Base-by-base conservation (phyloP, 129 eudicot genomes). In the Pseudognaphalium luteoalbum region DNA sequence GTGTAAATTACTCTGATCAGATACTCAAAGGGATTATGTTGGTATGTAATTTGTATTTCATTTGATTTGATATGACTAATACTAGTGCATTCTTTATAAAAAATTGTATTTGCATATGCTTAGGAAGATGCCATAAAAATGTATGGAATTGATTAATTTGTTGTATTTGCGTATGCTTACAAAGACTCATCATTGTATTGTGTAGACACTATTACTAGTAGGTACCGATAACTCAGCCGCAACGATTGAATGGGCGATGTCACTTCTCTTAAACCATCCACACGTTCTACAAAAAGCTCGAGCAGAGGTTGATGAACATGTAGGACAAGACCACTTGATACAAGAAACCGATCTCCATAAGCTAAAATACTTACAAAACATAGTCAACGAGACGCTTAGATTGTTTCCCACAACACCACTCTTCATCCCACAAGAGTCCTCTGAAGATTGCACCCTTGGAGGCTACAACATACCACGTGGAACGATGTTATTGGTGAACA, bases 231-330 rank as follows among this genome's bases (percentile, higher is more conserved):
- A 81, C 19, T 78, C 91, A 29, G 50, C 82, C 0, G 67, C 47
- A 17, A 87, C 85, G 1, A 79, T 80, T 37, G 87, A 84, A 57
- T 82, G 91, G 87, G 85, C 79, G 8, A 76, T 87, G 85, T 82
- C 91, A 0, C 81, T 81, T 37, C 70, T 87, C 67, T 75, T 87
- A 25, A 84, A 87, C 74, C 81, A 87, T 58, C 91, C 91, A 0
- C 68, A 42, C 6, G 66, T 71, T 29, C 42, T 87, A 8, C 67
- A 76, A 20, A 87, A 80, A 71, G 88, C 83, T 22, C 74, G 68
- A 51, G 57, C 70, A 0, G 92, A 88, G 62, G 52, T 88, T 6
- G 88, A 83, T 76, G 70, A 44, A 21, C 37, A 80, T 4, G 76
- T 88, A 8, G 86, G 88, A 20, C 80, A 78, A 8, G 67, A 66